Percentiles rank a stretch among this genome's conserved stretches.
Conservation (phyloP, 768 basidiomycete genomes). For the Psilocybe subaeruginosa region DNA sequence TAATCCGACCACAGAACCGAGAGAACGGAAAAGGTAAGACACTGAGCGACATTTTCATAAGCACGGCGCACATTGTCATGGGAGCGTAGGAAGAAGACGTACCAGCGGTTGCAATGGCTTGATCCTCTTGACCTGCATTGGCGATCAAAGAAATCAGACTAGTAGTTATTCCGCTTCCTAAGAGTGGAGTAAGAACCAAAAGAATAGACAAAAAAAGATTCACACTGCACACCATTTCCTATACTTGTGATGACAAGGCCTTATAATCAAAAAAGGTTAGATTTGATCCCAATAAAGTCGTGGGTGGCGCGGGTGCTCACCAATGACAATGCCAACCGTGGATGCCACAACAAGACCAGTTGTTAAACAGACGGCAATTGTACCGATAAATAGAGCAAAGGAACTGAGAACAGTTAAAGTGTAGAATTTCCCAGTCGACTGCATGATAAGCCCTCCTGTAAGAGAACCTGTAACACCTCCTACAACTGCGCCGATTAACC, state of each 20-base stretch:
- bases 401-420: constrained; percentile 49
- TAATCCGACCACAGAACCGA: constrained; percentile 60
- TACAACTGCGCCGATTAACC: constrained; percentile 52
- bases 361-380: constrained; percentile 36
- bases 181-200: neutral
- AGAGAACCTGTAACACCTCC: constrained; percentile 53
- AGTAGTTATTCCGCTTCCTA: constrained; percentile 56
- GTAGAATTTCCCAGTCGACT: constrained; percentile 62
- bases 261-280: constrained; percentile 11
- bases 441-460: constrained; percentile 54
- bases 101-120: constrained; percentile 71
- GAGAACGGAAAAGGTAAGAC: constrained; percentile 67
- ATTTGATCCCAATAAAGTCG: neutral
- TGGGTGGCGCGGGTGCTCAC: constrained; percentile 29
- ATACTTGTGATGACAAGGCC: constrained; percentile 37
- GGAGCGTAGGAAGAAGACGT: neutral
- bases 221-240: constrained; percentile 39
- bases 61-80: neutral
- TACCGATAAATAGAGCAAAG: constrained; percentile 39
- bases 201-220: neutral
- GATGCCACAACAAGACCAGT: constrained; percentile 43
- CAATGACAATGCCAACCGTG: constrained; percentile 39
- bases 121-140: constrained; percentile 61
- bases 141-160: constrained; percentile 64
- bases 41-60: constrained; percentile 33